Percentiles rank a stretch among this genome's conserved stretches.
Conservation (phyloP, 208 protist species). For the Lotmaria passim region DNA sequence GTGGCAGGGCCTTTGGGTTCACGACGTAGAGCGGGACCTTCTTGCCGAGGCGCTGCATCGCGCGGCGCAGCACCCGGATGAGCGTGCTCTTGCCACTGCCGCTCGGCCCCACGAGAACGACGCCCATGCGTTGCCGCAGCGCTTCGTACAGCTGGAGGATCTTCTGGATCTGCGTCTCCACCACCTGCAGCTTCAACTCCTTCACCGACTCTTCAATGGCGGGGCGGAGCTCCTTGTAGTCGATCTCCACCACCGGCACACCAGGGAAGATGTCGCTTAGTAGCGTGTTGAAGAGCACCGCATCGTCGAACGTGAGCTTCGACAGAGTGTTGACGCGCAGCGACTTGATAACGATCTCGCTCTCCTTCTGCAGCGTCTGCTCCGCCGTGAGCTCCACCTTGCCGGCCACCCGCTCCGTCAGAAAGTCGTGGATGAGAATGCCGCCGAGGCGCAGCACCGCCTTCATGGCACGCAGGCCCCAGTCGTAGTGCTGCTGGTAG, state of each 20-base stretch:
- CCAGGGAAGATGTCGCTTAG: slow-evolving; percentile 96
- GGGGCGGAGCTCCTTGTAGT: slow-evolving; percentile 92
- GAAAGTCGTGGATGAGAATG: slow-evolving; percentile 87
- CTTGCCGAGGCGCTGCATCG: slow-evolving; percentile 86
- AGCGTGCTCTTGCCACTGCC: slow-evolving; percentile 97
- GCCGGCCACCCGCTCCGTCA: slow-evolving; percentile 80
- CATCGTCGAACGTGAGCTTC: slow-evolving; percentile 97
- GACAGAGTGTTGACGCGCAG: slow-evolving; percentile 98
- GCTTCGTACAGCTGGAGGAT: slow-evolving; percentile 97
- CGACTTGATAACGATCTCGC: slow-evolving; percentile 96
- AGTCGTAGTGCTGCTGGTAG: slow-evolving; percentile 98
- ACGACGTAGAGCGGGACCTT: slow-evolving; percentile 94
- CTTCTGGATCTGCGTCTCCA: slow-evolving; percentile 92
- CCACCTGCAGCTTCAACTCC: slow-evolving; percentile 90
- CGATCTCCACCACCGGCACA: slow-evolving; percentile 88
- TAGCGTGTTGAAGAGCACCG: slow-evolving; percentile 94
- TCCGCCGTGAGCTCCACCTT: slow-evolving; percentile 60
- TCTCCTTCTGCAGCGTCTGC: slow-evolving; percentile 88
- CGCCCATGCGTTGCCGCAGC: slow-evolving; percentile 97
- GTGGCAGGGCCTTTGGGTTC: slow-evolving; percentile 98
- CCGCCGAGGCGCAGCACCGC: slow-evolving; percentile 94
- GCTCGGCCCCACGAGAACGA: slow-evolving; percentile 97
- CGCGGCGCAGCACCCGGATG: slow-evolving; percentile 89
- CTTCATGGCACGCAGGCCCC: slow-evolving; percentile 98
- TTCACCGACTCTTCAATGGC: slow-evolving; percentile 90